Evolutionary conservation across 1,284 basidiomycete genomes (phyloP).

Genomic region (Irpex lacteus): DNA sequence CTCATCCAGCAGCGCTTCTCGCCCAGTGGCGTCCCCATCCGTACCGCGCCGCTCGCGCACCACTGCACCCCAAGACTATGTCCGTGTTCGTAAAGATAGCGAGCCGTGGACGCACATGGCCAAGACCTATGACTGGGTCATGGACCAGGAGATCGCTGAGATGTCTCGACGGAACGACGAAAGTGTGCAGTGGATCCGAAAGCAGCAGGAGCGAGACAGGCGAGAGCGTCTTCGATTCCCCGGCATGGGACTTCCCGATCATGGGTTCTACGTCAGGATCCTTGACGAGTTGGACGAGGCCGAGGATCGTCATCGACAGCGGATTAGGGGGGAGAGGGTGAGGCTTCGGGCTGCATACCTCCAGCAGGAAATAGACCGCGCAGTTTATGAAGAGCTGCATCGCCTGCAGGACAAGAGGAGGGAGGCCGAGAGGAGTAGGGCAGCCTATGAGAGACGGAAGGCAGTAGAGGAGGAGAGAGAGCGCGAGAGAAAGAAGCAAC

Average conservation of each 20-base stretch:
- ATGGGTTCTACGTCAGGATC: conserved; percentile 32
- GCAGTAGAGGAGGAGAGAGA: conserved; percentile 23
- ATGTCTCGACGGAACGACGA: conserved; percentile 43
- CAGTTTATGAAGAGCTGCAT: conserved; percentile 30
- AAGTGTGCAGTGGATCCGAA: conserved; percentile 59
- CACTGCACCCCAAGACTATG: conserved; percentile 7
- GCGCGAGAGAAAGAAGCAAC: conserved; percentile 30
- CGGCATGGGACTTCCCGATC: conserved; percentile 20
- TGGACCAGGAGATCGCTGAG: conserved; percentile 47
- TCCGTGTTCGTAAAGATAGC: conserved; percentile 16
- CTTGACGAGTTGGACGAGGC: conserved; percentile 50
- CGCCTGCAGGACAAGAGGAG: conserved; percentile 27
- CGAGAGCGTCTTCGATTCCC: conserved; percentile 20
- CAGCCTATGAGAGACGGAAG: conserved; percentile 33
- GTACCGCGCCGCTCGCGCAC: conserved; percentile 11
- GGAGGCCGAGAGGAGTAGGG: conserved; percentile 32
- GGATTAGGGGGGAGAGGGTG: conserved; percentile 40
- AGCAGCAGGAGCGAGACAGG: conserved; percentile 39
- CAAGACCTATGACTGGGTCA: conserved; percentile 52
- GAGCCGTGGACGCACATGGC: conserved; percentile 38
- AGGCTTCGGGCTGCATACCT: conserved; percentile 41
- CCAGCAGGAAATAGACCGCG: conserved; percentile 32
- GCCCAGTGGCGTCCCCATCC: conserved; percentile 5
- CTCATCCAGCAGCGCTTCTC: conserved; percentile 5
- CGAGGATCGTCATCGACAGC: conserved; percentile 32